Percentiles rank a stretch among this genome's conserved stretches.
Evolutionary conservation across 2,329 filamentous ascomycete species (phyloP).

Genomic region (Diaporthe eres): DNA sequence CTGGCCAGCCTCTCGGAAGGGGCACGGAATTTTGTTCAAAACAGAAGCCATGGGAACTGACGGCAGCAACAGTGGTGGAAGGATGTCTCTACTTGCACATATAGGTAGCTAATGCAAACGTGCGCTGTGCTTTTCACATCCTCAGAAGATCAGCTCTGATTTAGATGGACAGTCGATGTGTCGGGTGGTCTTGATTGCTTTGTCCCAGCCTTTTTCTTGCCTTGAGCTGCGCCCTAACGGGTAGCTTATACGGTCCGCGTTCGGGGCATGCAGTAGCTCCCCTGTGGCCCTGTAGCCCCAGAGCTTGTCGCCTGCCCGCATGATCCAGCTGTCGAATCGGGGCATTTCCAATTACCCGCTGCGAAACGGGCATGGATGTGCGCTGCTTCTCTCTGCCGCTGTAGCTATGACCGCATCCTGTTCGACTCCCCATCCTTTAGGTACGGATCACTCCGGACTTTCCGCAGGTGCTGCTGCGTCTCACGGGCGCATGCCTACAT

Average conservation of each 20-base stretch:
- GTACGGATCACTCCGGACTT: background rate
- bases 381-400: background rate
- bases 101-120: too few relatives aligned
- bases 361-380: slow-evolving; percentile 10
- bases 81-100: too few relatives aligned
- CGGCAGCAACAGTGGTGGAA: too few relatives aligned
- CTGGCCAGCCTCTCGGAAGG: too few relatives aligned
- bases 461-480: slow-evolving; percentile 3
- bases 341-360: slow-evolving; percentile 9
- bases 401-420: background rate
- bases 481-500: background rate
- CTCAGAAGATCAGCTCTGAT: too few relatives aligned
- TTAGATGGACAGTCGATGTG: too few relatives aligned
- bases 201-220: background rate
- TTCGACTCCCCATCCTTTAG: too few relatives aligned
- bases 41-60: too few relatives aligned
- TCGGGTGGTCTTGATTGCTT: too few relatives aligned
- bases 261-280: background rate
- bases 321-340: slow-evolving; percentile 17
- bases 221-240: background rate
- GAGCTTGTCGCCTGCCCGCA: slow-evolving; percentile 1
- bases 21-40: too few relatives aligned
- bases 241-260: background rate
- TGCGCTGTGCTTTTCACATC: too few relatives aligned
- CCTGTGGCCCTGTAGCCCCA: background rate